A percentile compares a stretch with the other conserved stretches of the same genome.
These are phyloP conservation scores for Leccinum fuscescens DNA, from an alignment of 1,284 basidiomycete genomes.

Conservation along the genomic window DNA sequence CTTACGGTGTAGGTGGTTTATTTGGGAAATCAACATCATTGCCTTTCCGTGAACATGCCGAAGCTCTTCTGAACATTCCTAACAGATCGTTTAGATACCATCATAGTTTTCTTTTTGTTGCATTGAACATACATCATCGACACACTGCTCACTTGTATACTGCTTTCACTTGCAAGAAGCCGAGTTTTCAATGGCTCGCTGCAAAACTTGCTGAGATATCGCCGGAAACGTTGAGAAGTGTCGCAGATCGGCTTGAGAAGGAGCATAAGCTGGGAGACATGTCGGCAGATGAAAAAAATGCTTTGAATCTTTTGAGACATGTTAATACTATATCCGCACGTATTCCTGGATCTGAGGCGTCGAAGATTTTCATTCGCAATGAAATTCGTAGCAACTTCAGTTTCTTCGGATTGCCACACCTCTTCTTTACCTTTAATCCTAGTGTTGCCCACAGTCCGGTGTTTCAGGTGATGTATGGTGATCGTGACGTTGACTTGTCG, in stretches of 20 bases:
- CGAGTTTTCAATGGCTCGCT: neutral
- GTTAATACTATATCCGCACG: slow-evolving; percentile 11
- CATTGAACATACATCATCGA: slow-evolving; percentile 4
- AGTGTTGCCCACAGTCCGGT: slow-evolving; percentile 10
- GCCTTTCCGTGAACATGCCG: too few species aligned
- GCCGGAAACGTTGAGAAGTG: neutral
- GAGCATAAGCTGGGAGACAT: neutral
- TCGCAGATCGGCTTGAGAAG: neutral
- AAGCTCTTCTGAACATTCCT: too few species aligned
- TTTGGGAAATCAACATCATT: too few species aligned
- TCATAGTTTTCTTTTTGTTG: slow-evolving; percentile 9
- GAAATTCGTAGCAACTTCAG: slow-evolving; percentile 14
- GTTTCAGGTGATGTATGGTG: slow-evolving; percentile 17
- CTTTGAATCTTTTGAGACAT: neutral
- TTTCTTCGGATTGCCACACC: slow-evolving; percentile 9
- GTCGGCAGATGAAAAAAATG: neutral
- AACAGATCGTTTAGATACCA: slow-evolving; percentile 5
- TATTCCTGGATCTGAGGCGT: slow-evolving; percentile 12
- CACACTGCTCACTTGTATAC: slow-evolving; percentile 9
- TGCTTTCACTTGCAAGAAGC: neutral
- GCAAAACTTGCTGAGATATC: neutral
- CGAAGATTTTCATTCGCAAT: slow-evolving; percentile 9
- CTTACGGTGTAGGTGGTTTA: too few species aligned
- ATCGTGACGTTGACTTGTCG: slow-evolving; percentile 2
- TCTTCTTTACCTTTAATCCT: slow-evolving; percentile 16